Conservation (phyloP, 2,329 filamentous ascomycete species). For the Trichoderma atrobrunneum region DNA sequence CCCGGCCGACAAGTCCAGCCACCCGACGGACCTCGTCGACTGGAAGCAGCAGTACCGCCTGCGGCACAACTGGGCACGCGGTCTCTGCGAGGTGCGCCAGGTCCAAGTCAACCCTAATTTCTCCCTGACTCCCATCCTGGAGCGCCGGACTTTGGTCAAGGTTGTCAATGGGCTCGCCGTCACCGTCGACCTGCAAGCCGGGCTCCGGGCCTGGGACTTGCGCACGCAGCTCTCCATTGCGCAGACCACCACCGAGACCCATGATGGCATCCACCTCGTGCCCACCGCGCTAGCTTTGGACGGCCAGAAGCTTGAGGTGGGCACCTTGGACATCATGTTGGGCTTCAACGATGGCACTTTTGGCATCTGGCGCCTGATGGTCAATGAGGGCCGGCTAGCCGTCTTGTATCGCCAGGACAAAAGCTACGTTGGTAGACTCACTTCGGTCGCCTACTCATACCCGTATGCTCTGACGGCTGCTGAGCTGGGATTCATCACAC, state of each 20-base stretch:
- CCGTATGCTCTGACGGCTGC: slow-evolving; percentile 81
- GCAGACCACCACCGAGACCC: slow-evolving; percentile 36
- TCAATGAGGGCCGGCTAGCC: slow-evolving; percentile 42
- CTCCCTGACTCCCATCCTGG: slow-evolving; percentile 26
- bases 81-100: slow-evolving; percentile 76
- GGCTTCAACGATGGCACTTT: slow-evolving; percentile 73
- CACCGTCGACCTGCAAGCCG: slow-evolving; percentile 66
- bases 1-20: slow-evolving; percentile 44
- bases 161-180: slow-evolving; percentile 74
- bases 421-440: slow-evolving; percentile 63
- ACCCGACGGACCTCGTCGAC: slow-evolving; percentile 48
- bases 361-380: slow-evolving; percentile 62
- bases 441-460: slow-evolving; percentile 66
- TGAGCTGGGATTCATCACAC: slow-evolving; percentile 66
- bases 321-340: slow-evolving; percentile 58
- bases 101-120: slow-evolving; percentile 55
- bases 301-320: slow-evolving; percentile 42
- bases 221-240: slow-evolving; percentile 62
- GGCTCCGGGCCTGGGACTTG: slow-evolving; percentile 76
- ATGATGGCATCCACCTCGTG: slow-evolving; percentile 25
- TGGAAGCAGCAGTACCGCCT: slow-evolving; percentile 91
- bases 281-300: slow-evolving; percentile 69
- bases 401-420: slow-evolving; percentile 57
- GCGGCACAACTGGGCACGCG: slow-evolving; percentile 85
- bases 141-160: slow-evolving; percentile 66